Base-by-base conservation (phyloP, 306 rosid genomes). In the Prunus kanzakura region DNA sequence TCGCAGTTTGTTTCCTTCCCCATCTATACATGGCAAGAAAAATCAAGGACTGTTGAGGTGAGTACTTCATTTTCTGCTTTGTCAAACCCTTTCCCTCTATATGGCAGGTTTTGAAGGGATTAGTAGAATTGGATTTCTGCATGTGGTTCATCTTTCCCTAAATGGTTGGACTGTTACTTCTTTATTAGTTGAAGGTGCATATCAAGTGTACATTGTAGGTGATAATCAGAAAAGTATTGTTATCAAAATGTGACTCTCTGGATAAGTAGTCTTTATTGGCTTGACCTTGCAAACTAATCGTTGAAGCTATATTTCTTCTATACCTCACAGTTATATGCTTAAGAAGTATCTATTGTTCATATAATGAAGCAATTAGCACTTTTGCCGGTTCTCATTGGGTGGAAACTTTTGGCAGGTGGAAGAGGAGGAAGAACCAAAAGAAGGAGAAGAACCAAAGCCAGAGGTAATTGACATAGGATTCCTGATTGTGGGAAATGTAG, bases 1-100 rank as follows among this genome's bases (percentile, higher is more conserved):
- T 96, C 99, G 8, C 99, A 93, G 79, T 96, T 96, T 78, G 98
- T 96, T 78, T 96, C 99, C 76, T 93, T 96, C 86, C 99, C 99
- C 51, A 96, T 96, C 75, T 96, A 78, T 54, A 93, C 98, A 64
- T 96, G 99, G 99, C 91, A 89, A 83, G 99, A 96, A 83, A 96
- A 96, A 61, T 88, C 99, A 61, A 87, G 84, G 78, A 92, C 97
- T 38, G 90, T 91, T 50, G 99, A 96, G 99, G 99, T 89, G 76
- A 75, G 83, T 4, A 16, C 69, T 67, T 10, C 50, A 75, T 64
- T 64, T 63, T 50, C 30, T 52, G 13, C 62, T 51, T n/a, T 25
- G 23, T 43, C 32, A 54, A 70, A 46, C 72, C 41, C n/a, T 60
- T 72, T n/a, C 29, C 20, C 30, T 56, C 18, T 19, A 62, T 51